Evolutionary conservation across 78 protist species (phyloP).

Genomic region (Ministeria vibrans): DNA sequence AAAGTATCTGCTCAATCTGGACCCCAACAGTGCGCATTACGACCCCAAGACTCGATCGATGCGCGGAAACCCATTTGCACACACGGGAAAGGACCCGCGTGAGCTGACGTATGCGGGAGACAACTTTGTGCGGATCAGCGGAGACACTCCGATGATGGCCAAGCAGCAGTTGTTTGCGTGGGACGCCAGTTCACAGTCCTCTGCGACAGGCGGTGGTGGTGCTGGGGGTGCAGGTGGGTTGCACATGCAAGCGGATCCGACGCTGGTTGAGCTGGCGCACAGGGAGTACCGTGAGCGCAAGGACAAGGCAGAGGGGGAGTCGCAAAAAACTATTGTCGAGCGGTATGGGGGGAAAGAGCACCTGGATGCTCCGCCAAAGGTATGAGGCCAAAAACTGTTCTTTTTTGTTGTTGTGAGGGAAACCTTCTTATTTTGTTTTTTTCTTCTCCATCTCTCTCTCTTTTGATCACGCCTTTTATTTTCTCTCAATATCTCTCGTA

Average conservation of each 20-base stretch:
- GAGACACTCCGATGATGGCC: slow-evolving; percentile 68
- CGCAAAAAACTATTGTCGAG: slow-evolving; percentile 35
- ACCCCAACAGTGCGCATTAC: slow-evolving; percentile 87
- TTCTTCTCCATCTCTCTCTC: no score
- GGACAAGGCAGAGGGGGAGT: slow-evolving; percentile 26
- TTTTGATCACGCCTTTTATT: no score
- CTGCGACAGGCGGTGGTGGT: no score
- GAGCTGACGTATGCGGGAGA: slow-evolving; percentile 39
- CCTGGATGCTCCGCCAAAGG: slow-evolving; percentile 27
- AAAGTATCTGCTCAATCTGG: slow-evolving; percentile 90
- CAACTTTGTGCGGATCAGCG: slow-evolving; percentile 70
- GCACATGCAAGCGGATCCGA: slow-evolving; percentile 84
- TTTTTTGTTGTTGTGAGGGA: no score
- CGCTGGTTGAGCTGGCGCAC: slow-evolving; percentile 70
- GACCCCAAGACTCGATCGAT: slow-evolving; percentile 97
- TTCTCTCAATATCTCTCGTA: no score
- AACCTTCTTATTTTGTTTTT: no score
- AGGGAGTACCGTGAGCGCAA: slow-evolving; percentile 41
- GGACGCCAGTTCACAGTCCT: slow-evolving; percentile 58
- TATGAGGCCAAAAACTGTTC: no score
- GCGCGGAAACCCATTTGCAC: slow-evolving; percentile 84
- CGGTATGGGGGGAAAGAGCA: slow-evolving; percentile 89
- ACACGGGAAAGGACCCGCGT: slow-evolving; percentile 2
- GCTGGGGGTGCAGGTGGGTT: slow-evolving; percentile 79
- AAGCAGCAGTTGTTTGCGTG: slow-evolving; percentile 65